phyloP scores from a whole-genome alignment of 2,329 filamentous ascomycete species.

The Penicillium expansum region DNA sequence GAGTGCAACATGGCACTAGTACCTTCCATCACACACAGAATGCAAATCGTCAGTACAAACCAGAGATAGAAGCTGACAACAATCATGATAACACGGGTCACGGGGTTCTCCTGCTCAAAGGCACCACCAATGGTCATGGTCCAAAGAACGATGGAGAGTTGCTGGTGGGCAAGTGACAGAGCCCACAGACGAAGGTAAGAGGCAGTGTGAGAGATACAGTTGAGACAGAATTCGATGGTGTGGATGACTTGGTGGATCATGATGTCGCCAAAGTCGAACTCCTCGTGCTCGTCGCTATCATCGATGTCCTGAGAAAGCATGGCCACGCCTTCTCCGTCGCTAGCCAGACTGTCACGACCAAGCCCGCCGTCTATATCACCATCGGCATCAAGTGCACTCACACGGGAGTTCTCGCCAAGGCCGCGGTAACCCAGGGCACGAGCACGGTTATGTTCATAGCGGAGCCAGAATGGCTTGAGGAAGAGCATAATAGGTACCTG shows the following conservation, averaged over 20 bases:
- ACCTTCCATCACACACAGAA: constrained; percentile 92
- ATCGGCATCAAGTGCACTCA: constrained; percentile 87
- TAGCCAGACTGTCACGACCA: constrained; percentile 65
- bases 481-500: constrained; percentile 91
- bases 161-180: constrained; percentile 92
- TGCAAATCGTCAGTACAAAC: constrained; percentile 78
- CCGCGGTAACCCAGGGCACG: constrained; percentile 87
- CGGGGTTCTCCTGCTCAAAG: constrained; percentile 62
- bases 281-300: constrained; percentile 77
- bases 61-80: constrained; percentile 82
- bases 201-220: constrained; percentile 97
- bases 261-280: constrained; percentile 94
- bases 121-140: constrained; percentile 85
- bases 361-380: constrained; percentile 66
- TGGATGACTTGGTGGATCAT: constrained; percentile 99
- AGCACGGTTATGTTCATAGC: constrained; percentile 87
- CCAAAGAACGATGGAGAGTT: constrained; percentile 95
- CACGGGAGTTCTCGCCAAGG: constrained; percentile 81
- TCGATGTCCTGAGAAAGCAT: constrained; percentile 84
- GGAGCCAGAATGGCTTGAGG: constrained; percentile 92
- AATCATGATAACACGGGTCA: constrained; percentile 72
- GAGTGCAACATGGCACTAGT: constrained; percentile 95
- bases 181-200: constrained; percentile 99
- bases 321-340: constrained; percentile 77
- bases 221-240: constrained; percentile 98